phyloP scores from a whole-genome alignment of 2,329 filamentous ascomycete species.

The Emmonsiellopsis sp. region DNA sequence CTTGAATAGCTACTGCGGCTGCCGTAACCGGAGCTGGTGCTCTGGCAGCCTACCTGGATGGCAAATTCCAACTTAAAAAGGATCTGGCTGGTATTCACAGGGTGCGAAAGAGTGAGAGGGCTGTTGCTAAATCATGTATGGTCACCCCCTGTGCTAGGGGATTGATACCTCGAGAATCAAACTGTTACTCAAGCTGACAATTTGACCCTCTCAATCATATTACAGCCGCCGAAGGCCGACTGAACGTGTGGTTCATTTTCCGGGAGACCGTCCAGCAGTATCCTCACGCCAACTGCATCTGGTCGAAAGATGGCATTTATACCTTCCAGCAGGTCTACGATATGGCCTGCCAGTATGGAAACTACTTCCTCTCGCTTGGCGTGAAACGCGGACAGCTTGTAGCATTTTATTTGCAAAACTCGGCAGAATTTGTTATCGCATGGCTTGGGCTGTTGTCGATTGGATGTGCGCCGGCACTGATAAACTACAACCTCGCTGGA shows the following conservation, averaged over 20 bases:
- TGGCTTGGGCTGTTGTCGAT: constrained; percentile 58
- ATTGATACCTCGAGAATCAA: neutral
- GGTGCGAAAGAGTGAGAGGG: constrained; percentile 34
- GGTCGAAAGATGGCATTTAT: constrained; percentile 55
- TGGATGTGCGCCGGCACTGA: constrained; percentile 59
- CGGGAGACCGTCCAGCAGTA: constrained; percentile 46
- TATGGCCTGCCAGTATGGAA: constrained; percentile 52
- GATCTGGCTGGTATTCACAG: constrained; percentile 47
- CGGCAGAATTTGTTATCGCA: constrained; percentile 56
- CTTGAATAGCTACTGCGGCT: constrained; percentile 14
- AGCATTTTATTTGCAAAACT: constrained; percentile 59
- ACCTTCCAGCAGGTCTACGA: constrained; percentile 50
- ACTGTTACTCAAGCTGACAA: neutral
- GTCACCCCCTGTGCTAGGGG: neutral
- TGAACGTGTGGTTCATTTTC: constrained; percentile 59
- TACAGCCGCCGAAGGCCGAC: constrained; percentile 42
- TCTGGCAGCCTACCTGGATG: constrained; percentile 55
- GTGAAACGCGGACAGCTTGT: constrained; percentile 54
- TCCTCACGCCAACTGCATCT: constrained; percentile 52
- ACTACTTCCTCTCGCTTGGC: constrained; percentile 52
- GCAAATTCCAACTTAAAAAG: constrained; percentile 57
- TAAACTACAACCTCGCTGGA: constrained; percentile 60
- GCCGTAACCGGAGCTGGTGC: constrained; percentile 26
- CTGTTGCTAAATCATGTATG: constrained; percentile 43
- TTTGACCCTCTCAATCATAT: neutral